Base-by-base conservation (phyloP, 1,284 basidiomycete species). In the Xanthoconium separans region DNA sequence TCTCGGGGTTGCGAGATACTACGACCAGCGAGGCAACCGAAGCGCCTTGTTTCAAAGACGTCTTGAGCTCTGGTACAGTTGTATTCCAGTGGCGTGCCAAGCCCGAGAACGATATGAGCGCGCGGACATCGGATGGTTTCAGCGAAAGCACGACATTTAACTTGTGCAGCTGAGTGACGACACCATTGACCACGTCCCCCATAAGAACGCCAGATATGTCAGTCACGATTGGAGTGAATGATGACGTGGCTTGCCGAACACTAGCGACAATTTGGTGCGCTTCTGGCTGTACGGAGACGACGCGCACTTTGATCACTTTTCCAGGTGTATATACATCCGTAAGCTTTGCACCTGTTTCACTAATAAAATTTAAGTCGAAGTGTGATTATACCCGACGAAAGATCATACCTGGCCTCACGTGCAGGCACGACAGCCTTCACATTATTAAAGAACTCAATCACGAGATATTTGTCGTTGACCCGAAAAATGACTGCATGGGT, bases 401-500 rank as follows among this genome's bases (percentile, higher is more conserved):
- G 9, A n/a, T 62, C 78, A 55, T 70, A 94, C 93, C 87, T 89
- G 10, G 87, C 84, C 76, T 98, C 95, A 44, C 81, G 83, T 16
- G 80, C 72, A 7, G 93, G 92, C 1, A 99, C 81, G 49, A 91
- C 77, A 1, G 92, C 97, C 62, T 92, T 90, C 49, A 96, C 64
- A 45, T 91, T 90, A 60, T 95, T 96, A 69, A 91, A 99, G 61
- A 97, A 92, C 69, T 96, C 93, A 30, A 97, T 83, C 57, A 93
- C 75, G 48, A 95, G 74, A 56, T 84, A 81, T 68, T 89, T 95
- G 20, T 92, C 89, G 34, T 85, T 76, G 20, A 91, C 77, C 69
- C 87, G 91, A 75, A 86, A 89, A 34, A 99, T 81, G 7, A 94
- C 90, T 3, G 87, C 96, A 65, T 95, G 85, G 0, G 91, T 84